Conservation (phyloP, 2,329 filamentous ascomycete genomes). For the Beauveria scarabaeidicola region DNA sequence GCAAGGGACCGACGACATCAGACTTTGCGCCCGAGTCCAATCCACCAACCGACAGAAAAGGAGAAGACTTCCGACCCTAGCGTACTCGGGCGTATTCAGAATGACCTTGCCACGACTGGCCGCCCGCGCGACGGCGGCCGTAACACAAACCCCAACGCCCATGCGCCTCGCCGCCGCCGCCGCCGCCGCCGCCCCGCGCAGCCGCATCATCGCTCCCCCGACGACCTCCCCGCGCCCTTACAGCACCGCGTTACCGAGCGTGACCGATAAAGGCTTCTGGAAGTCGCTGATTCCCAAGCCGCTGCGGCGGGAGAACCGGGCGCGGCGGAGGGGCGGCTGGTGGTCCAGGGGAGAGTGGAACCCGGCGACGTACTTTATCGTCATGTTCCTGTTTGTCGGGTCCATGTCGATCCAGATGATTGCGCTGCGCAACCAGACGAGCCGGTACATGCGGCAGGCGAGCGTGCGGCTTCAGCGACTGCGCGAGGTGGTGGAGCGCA, state of each 20-base stretch:
- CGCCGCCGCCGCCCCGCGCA: not conserved
- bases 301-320: constrained; percentile 38
- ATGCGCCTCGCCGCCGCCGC: not conserved
- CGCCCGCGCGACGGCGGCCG: not conserved
- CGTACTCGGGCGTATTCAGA: not conserved
- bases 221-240: not conserved
- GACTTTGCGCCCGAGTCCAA: not conserved
- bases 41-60: not conserved
- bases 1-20: not conserved
- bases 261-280: constrained; percentile 58
- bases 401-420: constrained; percentile 95
- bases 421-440: constrained; percentile 65
- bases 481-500: constrained; percentile 63
- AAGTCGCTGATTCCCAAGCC: constrained; percentile 60
- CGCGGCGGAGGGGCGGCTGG: constrained; percentile 15
- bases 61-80: not conserved
- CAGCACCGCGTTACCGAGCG: constrained; percentile 37
- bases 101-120: not conserved
- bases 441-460: constrained; percentile 63
- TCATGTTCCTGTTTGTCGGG: constrained; percentile 79
- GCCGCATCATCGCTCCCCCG: not conserved
- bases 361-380: constrained; percentile 72
- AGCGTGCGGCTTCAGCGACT: constrained; percentile 71
- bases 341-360: constrained; percentile 60
- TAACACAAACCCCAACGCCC: not conserved